These are phyloP conservation scores for Bromus sterilis DNA, from an alignment of 176 grass and related monocot genomes.

Conservation along the genomic window DNA sequence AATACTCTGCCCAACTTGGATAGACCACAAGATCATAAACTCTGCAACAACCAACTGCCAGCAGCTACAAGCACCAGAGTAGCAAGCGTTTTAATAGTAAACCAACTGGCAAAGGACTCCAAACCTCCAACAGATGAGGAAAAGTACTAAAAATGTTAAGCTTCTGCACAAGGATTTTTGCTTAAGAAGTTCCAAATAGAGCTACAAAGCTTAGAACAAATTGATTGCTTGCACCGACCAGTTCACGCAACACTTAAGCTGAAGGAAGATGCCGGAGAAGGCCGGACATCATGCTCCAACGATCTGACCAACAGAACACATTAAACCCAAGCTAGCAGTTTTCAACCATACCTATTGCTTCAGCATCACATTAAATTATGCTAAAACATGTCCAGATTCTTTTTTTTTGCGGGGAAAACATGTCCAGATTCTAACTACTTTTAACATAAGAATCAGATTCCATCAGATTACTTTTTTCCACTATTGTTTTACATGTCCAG, in stretches of 20 bases:
- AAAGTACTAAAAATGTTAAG: not conserved
- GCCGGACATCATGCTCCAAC: not conserved
- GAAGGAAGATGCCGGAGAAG: not conserved
- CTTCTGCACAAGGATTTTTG: not conserved
- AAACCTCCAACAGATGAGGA: not conserved
- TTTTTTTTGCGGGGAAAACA: no score
- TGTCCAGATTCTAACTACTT: not conserved
- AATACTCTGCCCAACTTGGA: not conserved
- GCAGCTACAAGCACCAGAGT: not conserved
- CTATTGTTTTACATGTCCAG: not conserved
- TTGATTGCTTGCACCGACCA: not conserved
- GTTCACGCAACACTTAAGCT: not conserved
- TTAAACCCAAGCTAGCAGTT: not conserved
- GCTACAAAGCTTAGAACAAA: not conserved
- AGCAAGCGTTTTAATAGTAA: not conserved
- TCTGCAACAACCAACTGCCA: slow-evolving; percentile 5
- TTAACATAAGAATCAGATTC: not conserved
- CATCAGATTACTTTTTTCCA: not conserved
- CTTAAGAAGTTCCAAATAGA: not conserved
- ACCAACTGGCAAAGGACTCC: not conserved
- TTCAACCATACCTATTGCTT: not conserved
- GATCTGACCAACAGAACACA: not conserved
- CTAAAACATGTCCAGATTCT: not conserved
- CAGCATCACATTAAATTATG: not conserved
- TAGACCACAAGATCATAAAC: not conserved